Base-by-base conservation (phyloP, 2,329 filamentous ascomycete species). In the Calycina herbarum region DNA sequence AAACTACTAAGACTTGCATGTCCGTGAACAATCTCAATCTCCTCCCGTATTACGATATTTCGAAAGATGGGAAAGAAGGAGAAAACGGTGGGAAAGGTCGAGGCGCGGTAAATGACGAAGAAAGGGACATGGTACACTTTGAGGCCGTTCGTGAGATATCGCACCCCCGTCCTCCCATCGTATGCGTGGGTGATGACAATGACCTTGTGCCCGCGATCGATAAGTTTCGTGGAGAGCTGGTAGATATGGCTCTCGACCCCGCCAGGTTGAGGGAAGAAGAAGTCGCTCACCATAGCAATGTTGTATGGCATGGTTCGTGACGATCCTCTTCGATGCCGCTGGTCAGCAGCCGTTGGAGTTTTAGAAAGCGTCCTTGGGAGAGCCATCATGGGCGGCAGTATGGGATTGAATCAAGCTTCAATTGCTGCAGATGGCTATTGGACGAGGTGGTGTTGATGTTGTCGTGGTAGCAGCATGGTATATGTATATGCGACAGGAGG, bases 101-200 rank as follows among this genome's bases (percentile, higher is more conserved):
- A 88, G 69, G 93, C 91, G 72, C 96, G 93, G 78, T 97, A 98
- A 73, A 99, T 94, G 77, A 98, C 89, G 76, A 96, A 86, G 78
- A 98, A 98, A 3, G 95, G 96, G 20, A 98, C 90, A 78, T 99
- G 93, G 80, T 97, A 99, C 79, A 98, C 95, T 77, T 99, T 99
- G 75, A 99, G 86, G 62, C 95, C 94, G 77, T 99, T 99, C 67
- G 94, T 98, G 69, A 99, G 87, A 76, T 97, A 99, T 66, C 95
- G 91, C 24, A 99, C 87, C 11, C 95, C 95, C 63, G 91, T 96
- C 45, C 95, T 89, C 65, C 93, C 93, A 65, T 93, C 86, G 78
- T 98, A 97, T 29, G 93, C 91, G 79, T 99, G 95, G 0, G 95
- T 99, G 75, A 99, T 95, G 75, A 99, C 91, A 69, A 99, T 92